phyloP scores from a whole-genome alignment of 495 filamentous ascomycete genomes.

The Ramalina peruviana region DNA sequence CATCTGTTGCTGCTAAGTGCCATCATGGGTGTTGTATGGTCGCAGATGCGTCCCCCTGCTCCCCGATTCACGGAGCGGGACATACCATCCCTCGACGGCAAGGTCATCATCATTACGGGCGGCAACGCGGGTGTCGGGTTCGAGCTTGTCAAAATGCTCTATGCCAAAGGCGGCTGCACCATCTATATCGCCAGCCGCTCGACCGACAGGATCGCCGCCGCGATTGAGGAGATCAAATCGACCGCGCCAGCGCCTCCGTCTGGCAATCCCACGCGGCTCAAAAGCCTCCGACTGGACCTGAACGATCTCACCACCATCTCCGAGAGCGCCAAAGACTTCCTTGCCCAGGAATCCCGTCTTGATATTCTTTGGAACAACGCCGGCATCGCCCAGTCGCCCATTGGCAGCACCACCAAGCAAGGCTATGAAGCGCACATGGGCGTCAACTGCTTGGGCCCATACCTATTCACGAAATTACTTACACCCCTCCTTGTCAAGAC shows the following conservation, averaged over 20 bases:
- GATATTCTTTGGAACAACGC: constrained; percentile 47
- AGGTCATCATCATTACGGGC: constrained; percentile 32
- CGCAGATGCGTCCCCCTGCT: not conserved
- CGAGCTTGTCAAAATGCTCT: constrained; percentile 28
- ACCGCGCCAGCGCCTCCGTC: constrained; percentile 11
- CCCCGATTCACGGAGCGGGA: not conserved
- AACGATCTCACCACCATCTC: constrained; percentile 37
- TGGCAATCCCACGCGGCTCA: constrained; percentile 11
- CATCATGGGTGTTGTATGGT: not conserved
- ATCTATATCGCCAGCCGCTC: constrained; percentile 35
- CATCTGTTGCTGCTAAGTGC: too few species aligned
- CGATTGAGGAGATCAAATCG: constrained; percentile 24
- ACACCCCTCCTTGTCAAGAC: constrained; percentile 29
- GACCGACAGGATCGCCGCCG: constrained; percentile 20
- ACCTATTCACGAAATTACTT: constrained; percentile 31
- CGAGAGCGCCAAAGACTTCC: constrained; percentile 27
- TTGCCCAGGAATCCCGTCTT: constrained; percentile 25
- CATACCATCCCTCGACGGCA: constrained; percentile 3
- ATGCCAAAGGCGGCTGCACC: constrained; percentile 23
- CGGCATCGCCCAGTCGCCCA: constrained; percentile 27
- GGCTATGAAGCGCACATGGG: constrained; percentile 31
- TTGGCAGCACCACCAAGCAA: constrained; percentile 19
- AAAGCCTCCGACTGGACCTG: constrained; percentile 32
- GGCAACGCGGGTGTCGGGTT: constrained; percentile 28
- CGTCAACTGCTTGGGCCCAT: constrained; percentile 35